Percentiles rank a stretch among this genome's conserved stretches.
Evolutionary conservation across 208 protist genomes (phyloP).

Genomic region (Plasmodiophora brassicae): DNA sequence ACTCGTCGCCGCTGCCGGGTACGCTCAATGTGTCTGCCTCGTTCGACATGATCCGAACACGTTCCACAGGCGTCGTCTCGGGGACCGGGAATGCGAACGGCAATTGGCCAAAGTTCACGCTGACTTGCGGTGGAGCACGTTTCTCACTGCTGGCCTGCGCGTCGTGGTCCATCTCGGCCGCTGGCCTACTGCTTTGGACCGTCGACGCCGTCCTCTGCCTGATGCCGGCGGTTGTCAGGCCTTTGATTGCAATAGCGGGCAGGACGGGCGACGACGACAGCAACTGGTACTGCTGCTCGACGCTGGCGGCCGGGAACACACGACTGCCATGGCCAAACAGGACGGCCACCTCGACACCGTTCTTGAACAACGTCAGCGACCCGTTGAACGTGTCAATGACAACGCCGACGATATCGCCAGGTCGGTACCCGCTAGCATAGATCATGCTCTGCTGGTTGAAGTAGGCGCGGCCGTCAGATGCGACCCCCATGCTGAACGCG

Average conservation of each 20-base stretch:
- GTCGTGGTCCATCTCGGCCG: neutral
- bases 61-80: neutral
- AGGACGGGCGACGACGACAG: neutral
- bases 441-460: neutral
- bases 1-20: neutral
- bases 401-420: neutral
- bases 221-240: neutral
- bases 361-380: neutral
- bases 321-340: neutral
- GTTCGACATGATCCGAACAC: neutral
- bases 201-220: neutral
- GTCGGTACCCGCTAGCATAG: neutral
- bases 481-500: neutral
- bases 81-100: neutral
- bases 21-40: neutral
- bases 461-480: neutral
- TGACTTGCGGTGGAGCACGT: neutral
- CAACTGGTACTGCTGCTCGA: neutral
- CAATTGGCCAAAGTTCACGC: neutral
- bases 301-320: neutral
- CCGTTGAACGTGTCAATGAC: neutral
- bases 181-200: neutral
- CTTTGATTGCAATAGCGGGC: neutral
- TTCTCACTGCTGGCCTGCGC: neutral
- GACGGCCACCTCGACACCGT: neutral